Evolutionary conservation across 441 rosid genomes (phyloP), one percentile per base, ranked within the genome.

Genomic region (Hura crepitans): DNA sequence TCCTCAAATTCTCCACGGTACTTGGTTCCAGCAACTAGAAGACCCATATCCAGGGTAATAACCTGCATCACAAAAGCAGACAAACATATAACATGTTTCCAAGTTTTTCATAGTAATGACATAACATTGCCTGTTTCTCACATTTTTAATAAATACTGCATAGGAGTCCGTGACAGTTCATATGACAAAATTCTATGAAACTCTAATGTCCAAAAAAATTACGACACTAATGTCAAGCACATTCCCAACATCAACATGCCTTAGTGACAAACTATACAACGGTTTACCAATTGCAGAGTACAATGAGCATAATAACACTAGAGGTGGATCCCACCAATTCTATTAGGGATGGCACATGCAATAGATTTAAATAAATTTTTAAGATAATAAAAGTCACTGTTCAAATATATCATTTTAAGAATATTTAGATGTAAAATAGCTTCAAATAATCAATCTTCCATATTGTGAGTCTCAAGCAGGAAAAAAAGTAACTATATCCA

Each of bases 1-100:
- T 85, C 84, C 62, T 86, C 89, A 69, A 83, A 86, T 70, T 86
- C 85, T 39, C 84, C 90, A 9, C 84, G 81, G 35, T 82, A 76
- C 28, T 81, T 79, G 10, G 90, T 73, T 5, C 86, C 91, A 59
- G 89, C 87, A 58, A 86, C 81, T 2, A 83, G 72, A 57, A 81
- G 85, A 33, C 87, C 91, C 85, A 83, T 86, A 62, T 86, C 91
- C 47, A 86, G 69, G 14, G 85, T 61, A 66, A 85, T 80, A 37
- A 83, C 78, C 87, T 85, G 59, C 25, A 68, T 43, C 28, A 25
- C 22, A 45, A 3, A 8, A 43, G 37, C 11, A 27, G 5, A 46
- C 27, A n/a, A n/a, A 22, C n/a, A 25, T 8, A 14, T 17, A 45
- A 45, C 0, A n/a, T 37, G 8, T n/a, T n/a, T 6, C 46, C 3